Evolutionary conservation across 2,329 filamentous ascomycete genomes (phyloP).

Genomic region (Nothophaeocryptopus gaeumannii): DNA sequence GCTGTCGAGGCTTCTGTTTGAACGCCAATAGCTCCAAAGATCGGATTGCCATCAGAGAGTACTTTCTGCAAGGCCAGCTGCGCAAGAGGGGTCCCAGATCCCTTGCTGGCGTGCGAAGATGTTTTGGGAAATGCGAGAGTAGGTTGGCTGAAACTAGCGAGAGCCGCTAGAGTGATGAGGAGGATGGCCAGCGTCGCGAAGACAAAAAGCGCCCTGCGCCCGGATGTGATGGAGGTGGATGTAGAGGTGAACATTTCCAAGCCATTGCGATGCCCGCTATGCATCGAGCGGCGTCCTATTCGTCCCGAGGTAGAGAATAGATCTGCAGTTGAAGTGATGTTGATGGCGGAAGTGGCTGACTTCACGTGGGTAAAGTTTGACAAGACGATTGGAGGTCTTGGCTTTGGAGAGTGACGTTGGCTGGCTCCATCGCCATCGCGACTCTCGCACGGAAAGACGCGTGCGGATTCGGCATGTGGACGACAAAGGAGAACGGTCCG

Average conservation of each 20-base stretch:
- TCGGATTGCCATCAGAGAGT: constrained; percentile 41
- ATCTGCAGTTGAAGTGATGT: too few species aligned
- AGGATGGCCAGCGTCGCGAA: constrained; percentile 12
- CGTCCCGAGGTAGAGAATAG: too few species aligned
- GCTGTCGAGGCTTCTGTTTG: constrained; percentile 26
- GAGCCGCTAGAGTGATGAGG: constrained; percentile 14
- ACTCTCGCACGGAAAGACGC: too few species aligned
- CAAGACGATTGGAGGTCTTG: too few species aligned
- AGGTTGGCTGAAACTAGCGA: constrained; percentile 13
- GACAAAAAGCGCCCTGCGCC: constrained; percentile 12
- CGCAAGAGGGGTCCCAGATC: constrained; percentile 22
- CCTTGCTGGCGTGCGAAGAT: constrained; percentile 1
- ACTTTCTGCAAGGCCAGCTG: constrained; percentile 44
- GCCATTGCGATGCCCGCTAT: too few species aligned
- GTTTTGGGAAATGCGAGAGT: constrained; percentile 5
- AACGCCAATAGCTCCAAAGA: constrained; percentile 39
- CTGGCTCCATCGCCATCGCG: too few species aligned
- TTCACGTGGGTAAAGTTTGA: too few species aligned
- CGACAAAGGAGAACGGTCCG: too few species aligned
- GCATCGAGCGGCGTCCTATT: too few species aligned
- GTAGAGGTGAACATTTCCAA: neutral
- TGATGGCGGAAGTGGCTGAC: too few species aligned
- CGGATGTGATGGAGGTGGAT: neutral
- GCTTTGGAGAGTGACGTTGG: too few species aligned
- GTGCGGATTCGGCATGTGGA: too few species aligned